These are phyloP conservation scores for Fusarium praegraminearum DNA, from an alignment of 2,329 filamentous ascomycete genomes.

Conservation along the genomic window DNA sequence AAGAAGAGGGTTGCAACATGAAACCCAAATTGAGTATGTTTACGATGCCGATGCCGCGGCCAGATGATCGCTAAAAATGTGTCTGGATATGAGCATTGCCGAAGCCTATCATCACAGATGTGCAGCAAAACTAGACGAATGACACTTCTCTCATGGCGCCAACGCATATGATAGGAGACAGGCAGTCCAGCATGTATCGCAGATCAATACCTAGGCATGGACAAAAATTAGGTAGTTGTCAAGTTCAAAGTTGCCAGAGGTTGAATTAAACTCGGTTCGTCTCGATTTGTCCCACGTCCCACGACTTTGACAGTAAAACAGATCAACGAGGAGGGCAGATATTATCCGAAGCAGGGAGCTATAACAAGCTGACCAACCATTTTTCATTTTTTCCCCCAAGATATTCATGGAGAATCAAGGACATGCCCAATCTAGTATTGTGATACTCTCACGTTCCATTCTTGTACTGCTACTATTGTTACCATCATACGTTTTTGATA, in stretches of 20 bases:
- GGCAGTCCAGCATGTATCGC: neutral
- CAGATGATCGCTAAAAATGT: neutral
- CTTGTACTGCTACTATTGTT: neutral
- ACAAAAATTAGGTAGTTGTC: neutral
- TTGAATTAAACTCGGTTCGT: constrained; percentile 26
- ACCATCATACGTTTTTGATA: neutral
- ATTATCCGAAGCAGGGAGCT: neutral
- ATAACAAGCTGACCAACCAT: neutral
- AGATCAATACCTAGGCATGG: neutral
- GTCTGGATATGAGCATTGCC: neutral
- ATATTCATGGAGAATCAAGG: neutral
- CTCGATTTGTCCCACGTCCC: constrained; percentile 9
- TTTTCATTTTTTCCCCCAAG: neutral
- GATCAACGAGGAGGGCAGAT: neutral
- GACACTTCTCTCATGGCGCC: neutral
- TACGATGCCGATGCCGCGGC: constrained; percentile 11
- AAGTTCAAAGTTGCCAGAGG: neutral
- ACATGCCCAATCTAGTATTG: neutral
- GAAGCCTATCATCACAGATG: neutral
- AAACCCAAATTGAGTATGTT: constrained; percentile 5
- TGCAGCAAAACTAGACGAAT: neutral
- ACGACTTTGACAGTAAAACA: constrained; percentile 1
- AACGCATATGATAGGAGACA: neutral
- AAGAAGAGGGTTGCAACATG: constrained; percentile 6
- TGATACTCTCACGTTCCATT: neutral